Conservation (phyloP, 75 land plant species). For the Ceratopteris richardii region DNA sequence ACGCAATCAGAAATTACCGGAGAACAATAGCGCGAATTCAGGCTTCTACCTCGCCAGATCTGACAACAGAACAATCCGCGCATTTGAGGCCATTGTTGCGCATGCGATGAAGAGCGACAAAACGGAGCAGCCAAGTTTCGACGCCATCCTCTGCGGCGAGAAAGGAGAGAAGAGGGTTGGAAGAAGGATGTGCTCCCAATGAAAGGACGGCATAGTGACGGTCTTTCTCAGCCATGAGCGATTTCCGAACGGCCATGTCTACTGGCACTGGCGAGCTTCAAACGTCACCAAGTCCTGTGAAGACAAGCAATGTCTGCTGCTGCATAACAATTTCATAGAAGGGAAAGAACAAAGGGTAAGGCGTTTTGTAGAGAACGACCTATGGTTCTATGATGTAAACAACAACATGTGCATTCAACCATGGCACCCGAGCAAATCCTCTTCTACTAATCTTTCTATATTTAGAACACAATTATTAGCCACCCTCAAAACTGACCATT, state of each 20-base stretch:
- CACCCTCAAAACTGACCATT: too few species aligned
- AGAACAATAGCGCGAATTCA: slow-evolving; percentile 7
- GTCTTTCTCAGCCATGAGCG: slow-evolving; percentile 6
- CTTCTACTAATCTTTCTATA: too few species aligned
- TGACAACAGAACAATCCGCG: slow-evolving; percentile 4
- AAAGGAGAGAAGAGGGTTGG: slow-evolving; percentile 5
- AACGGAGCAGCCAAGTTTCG: slow-evolving; percentile 12
- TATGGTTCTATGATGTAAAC: slow-evolving; percentile 19
- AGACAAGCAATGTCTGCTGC: neutral
- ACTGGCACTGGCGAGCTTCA: slow-evolving; percentile 6
- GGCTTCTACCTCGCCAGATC: slow-evolving; percentile 16
- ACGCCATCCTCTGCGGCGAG: slow-evolving; percentile 9
- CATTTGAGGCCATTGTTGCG: slow-evolving; percentile 9
- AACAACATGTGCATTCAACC: slow-evolving; percentile 14
- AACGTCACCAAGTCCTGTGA: neutral
- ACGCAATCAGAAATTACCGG: slow-evolving; percentile 7
- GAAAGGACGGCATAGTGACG: slow-evolving; percentile 7
- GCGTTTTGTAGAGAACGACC: neutral
- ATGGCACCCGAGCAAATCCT: too few species aligned
- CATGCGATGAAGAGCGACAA: slow-evolving; percentile 1
- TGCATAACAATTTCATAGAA: slow-evolving; percentile 17
- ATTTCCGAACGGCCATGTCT: slow-evolving; percentile 14
- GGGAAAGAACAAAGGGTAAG: slow-evolving; percentile 7
- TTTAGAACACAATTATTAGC: too few species aligned
- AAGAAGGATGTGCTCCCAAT: neutral